These are phyloP conservation scores for Cyberlindnera samutprakarnensis DNA, from an alignment of 805 yeast species.

Conservation along the genomic window DNA sequence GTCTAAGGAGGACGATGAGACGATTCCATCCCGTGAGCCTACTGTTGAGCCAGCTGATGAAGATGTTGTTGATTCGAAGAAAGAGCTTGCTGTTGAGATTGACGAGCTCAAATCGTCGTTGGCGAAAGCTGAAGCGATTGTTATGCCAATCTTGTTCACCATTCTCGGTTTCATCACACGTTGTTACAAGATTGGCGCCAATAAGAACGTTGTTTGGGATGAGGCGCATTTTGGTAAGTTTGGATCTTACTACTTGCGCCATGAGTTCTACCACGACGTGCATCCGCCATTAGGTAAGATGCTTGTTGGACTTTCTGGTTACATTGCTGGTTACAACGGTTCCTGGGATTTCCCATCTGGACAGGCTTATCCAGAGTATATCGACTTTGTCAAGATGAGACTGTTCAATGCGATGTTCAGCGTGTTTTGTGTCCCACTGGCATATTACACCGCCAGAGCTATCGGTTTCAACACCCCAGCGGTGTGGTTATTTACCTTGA, in stretches of 20 bases:
- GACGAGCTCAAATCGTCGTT: conserved; percentile 17
- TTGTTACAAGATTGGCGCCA: conserved; percentile 65
- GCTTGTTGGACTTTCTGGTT: conserved; percentile 84
- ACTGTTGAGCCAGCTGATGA: background rate
- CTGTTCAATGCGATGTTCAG: conserved; percentile 80
- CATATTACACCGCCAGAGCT: conserved; percentile 73
- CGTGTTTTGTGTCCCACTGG: conserved; percentile 77
- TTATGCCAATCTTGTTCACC: conserved; percentile 64
- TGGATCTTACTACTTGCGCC: conserved; percentile 83
- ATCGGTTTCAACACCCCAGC: conserved; percentile 66
- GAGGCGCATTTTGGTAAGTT: conserved; percentile 98
- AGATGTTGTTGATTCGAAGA: conserved; percentile 13
- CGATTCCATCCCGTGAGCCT: background rate
- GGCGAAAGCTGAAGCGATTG: conserved; percentile 21
- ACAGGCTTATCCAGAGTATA: conserved; percentile 60
- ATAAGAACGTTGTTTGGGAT: conserved; percentile 86
- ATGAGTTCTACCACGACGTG: conserved; percentile 90
- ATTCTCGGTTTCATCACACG: conserved; percentile 63
- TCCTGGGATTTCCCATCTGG: conserved; percentile 87
- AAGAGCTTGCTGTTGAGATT: conserved; percentile 12
- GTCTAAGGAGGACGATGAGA: background rate
- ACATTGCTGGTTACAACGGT: conserved; percentile 81
- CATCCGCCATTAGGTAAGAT: conserved; percentile 97
- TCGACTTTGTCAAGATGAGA: conserved; percentile 82
- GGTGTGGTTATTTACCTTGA: conserved; percentile 70